Percentiles rank a stretch among this genome's conserved stretches.
Conservation (phyloP, 148 eudicot species). For the Pouteria glomerata region DNA sequence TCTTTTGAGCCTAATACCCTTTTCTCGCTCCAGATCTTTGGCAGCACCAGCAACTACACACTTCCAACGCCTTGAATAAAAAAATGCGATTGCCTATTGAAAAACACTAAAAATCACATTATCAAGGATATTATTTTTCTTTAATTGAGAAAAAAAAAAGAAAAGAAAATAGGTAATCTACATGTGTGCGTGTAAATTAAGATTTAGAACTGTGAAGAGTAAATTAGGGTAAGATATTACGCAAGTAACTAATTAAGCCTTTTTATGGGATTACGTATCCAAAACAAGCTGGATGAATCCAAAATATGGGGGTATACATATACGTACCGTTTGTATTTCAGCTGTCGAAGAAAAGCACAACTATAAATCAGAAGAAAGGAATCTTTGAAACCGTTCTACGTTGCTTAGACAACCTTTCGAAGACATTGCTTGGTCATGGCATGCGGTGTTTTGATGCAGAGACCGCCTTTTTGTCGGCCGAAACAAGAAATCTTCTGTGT, state of each 20-base stretch:
- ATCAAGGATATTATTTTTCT: background rate
- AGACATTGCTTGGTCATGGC: conserved; percentile 39
- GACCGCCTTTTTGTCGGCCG: conserved; percentile 32
- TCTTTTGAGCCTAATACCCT: background rate
- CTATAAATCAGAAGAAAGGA: conserved; percentile 16
- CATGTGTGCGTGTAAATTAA: background rate
- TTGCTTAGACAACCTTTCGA: conserved; percentile 23
- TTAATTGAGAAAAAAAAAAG: background rate
- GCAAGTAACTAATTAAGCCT: too few relatives aligned
- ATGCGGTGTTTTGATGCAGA: conserved; percentile 23
- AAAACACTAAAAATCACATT: background rate
- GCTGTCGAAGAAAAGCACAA: background rate
- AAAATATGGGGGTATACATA: too few relatives aligned
- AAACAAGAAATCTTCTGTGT: conserved; percentile 63
- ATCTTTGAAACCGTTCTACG: conserved; percentile 33
- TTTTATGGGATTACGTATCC: background rate
- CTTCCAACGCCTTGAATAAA: conserved; percentile 2
- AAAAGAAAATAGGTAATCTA: too few relatives aligned
- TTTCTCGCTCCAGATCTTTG: background rate
- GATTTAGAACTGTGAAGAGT: background rate
- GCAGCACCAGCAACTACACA: conserved; percentile 2
- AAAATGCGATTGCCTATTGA: background rate
- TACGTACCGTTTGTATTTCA: background rate
- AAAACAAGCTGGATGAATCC: background rate
- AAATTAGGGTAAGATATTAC: too few relatives aligned